A percentile compares a stretch with the other conserved stretches of the same genome.
Evolutionary conservation across 2,329 filamentous ascomycete genomes (phyloP).

Genomic region (Paracorniculantispora psalliotae): DNA sequence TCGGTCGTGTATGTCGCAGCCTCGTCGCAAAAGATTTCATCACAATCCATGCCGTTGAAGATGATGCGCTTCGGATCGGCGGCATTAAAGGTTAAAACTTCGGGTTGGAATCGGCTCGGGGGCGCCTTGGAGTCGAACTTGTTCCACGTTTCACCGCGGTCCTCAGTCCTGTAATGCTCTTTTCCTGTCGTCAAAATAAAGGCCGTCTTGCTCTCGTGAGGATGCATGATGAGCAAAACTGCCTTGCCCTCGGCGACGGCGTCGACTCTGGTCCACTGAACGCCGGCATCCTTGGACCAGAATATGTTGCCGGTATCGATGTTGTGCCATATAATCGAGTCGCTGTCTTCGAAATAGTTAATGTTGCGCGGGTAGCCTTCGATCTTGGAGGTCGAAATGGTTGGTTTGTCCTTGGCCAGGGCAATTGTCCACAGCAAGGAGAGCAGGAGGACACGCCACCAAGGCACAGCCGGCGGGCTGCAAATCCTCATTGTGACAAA

Average conservation of each 20-base stretch:
- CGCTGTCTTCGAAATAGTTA: slow-evolving; percentile 88
- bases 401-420: slow-evolving; percentile 59
- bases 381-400: slow-evolving; percentile 61
- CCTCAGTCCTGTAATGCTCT: slow-evolving; percentile 76
- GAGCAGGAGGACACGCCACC: slow-evolving; percentile 48
- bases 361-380: slow-evolving; percentile 62
- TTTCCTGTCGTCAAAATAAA: slow-evolving; percentile 68
- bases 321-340: slow-evolving; percentile 74
- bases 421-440: slow-evolving; percentile 37
- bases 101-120: slow-evolving; percentile 48
- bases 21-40: slow-evolving; percentile 58
- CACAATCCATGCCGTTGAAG: slow-evolving; percentile 70
- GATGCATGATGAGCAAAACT: slow-evolving; percentile 66
- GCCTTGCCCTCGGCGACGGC: slow-evolving; percentile 60
- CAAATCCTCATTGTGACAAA: slow-evolving; percentile 51
- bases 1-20: slow-evolving; percentile 72
- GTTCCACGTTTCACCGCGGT: slow-evolving; percentile 78
- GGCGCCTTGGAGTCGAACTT: slow-evolving; percentile 60
- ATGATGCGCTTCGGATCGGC: slow-evolving; percentile 79
- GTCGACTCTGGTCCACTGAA: slow-evolving; percentile 64
- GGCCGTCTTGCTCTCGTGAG: slow-evolving; percentile 71
- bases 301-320: slow-evolving; percentile 59
- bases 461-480: slow-evolving; percentile 40
- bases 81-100: slow-evolving; percentile 72
- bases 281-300: slow-evolving; percentile 76